Conservation (phyloP, 768 basidiomycete species). For the Trametes punicea region DNA sequence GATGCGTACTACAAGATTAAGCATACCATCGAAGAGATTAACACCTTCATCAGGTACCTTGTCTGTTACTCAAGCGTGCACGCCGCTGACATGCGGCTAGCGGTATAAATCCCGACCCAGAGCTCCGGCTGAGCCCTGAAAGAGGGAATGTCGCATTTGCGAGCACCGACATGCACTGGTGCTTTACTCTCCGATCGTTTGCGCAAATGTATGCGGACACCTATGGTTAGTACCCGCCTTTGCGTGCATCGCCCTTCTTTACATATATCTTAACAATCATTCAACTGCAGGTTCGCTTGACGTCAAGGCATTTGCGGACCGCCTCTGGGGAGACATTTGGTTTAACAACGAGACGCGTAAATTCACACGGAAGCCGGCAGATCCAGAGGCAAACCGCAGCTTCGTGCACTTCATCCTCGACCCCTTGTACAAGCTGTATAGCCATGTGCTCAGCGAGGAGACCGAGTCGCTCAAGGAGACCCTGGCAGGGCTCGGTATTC, state of each 20-base stretch:
- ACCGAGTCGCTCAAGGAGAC: constrained; percentile 84
- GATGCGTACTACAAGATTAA: constrained; percentile 99
- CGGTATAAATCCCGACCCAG: constrained; percentile 84
- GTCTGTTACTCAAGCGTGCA: not conserved
- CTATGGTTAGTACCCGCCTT: constrained; percentile 68
- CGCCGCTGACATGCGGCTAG: constrained; percentile 34
- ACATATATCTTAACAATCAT: not conserved
- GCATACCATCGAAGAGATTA: constrained; percentile 98
- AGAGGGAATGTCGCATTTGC: constrained; percentile 96
- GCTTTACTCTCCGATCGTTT: constrained; percentile 91
- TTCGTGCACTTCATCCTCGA: constrained; percentile 97
- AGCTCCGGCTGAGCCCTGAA: constrained; percentile 87
- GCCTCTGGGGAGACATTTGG: constrained; percentile 98
- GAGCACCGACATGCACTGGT: constrained; percentile 96
- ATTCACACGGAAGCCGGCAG: constrained; percentile 82
- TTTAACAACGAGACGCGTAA: constrained; percentile 82
- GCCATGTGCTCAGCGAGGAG: constrained; percentile 91
- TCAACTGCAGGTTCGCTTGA: constrained; percentile 61
- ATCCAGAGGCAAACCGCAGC: constrained; percentile 74
- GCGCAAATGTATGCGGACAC: constrained; percentile 96
- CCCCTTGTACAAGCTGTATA: constrained; percentile 96
- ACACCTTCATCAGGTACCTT: constrained; percentile 86
- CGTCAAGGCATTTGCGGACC: constrained; percentile 78
- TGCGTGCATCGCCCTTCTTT: not conserved
- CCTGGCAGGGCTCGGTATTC: constrained; percentile 71